Conservation (phyloP, 2,329 filamentous ascomycete genomes). For the Xylaria digitata region DNA sequence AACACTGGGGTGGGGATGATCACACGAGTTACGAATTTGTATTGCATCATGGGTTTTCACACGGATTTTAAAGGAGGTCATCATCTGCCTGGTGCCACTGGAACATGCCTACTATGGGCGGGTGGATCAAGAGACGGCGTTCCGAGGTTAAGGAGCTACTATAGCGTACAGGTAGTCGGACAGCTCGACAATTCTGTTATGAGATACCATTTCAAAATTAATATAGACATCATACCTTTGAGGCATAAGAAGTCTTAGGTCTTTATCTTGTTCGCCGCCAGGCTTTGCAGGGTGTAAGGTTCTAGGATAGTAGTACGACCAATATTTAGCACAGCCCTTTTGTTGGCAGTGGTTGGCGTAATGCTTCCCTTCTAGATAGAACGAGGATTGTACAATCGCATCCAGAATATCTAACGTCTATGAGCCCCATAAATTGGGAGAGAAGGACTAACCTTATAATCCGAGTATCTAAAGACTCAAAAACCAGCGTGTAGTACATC, state of each 20-base stretch:
- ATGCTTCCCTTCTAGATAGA: not conserved
- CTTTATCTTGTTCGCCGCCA: not conserved
- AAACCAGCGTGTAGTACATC: not conserved
- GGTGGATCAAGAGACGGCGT: slow-evolving; percentile 31
- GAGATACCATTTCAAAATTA: slow-evolving; percentile 35
- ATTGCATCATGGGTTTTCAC: slow-evolving; percentile 31
- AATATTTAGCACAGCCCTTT: not conserved
- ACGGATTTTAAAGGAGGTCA: slow-evolving; percentile 9
- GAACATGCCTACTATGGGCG: slow-evolving; percentile 19
- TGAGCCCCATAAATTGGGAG: too few species aligned
- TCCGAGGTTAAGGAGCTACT: slow-evolving; percentile 28
- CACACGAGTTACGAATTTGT: slow-evolving; percentile 37
- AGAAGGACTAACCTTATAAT: too few species aligned
- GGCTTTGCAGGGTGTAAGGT: not conserved
- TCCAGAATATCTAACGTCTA: not conserved
- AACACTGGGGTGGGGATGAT: slow-evolving; percentile 22
- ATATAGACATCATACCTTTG: slow-evolving; percentile 13
- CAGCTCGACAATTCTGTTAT: slow-evolving; percentile 16
- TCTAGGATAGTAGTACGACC: not conserved
- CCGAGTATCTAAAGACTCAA: not conserved
- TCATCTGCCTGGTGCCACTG: slow-evolving; percentile 15
- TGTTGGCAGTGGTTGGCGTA: not conserved
- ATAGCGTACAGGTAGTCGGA: slow-evolving; percentile 14
- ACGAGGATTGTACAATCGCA: not conserved
- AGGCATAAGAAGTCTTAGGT: not conserved